Conservation (phyloP, 495 filamentous ascomycete species). For the Talaromyces wortmannii region DNA sequence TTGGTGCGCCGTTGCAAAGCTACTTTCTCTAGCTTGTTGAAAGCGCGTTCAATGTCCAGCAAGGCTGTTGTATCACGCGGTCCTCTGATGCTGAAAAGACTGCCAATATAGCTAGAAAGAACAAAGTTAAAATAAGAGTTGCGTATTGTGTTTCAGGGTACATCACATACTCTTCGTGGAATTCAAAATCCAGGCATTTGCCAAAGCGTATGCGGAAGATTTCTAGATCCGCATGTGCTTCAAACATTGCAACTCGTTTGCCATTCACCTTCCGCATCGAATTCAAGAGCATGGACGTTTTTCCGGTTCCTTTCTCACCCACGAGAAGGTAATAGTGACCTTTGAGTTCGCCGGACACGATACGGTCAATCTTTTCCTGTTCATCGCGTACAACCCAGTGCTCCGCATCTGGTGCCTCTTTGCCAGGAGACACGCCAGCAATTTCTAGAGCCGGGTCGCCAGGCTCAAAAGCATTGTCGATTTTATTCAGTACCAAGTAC, state of each 20-base stretch:
- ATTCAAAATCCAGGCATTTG: conserved; percentile 92
- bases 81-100: conserved; percentile 87
- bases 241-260: conserved; percentile 83
- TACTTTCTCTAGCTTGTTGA: conserved; percentile 97
- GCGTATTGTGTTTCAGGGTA: not conserved
- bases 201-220: conserved; percentile 90
- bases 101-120: conserved; percentile 79
- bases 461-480: conserved; percentile 85
- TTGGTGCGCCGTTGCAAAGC: conserved; percentile 59
- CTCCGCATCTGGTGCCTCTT: conserved; percentile 47
- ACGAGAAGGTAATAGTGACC: conserved; percentile 93
- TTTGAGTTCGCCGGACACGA: conserved; percentile 58
- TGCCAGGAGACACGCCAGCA: conserved; percentile 61
- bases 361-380: conserved; percentile 69
- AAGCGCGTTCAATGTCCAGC: conserved; percentile 88
- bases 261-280: conserved; percentile 89
- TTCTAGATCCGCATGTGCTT: conserved; percentile 90
- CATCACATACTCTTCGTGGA: conserved; percentile 50
- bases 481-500: conserved; percentile 77
- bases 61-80: conserved; percentile 86
- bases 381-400: conserved; percentile 81
- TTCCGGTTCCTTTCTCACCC: conserved; percentile 94
- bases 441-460: conserved; percentile 89
- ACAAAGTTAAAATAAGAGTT: not conserved
- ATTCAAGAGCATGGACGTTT: conserved; percentile 90